Evolutionary conservation across 768 basidiomycete genomes (phyloP).

Genomic region (Mycena vitilis): DNA sequence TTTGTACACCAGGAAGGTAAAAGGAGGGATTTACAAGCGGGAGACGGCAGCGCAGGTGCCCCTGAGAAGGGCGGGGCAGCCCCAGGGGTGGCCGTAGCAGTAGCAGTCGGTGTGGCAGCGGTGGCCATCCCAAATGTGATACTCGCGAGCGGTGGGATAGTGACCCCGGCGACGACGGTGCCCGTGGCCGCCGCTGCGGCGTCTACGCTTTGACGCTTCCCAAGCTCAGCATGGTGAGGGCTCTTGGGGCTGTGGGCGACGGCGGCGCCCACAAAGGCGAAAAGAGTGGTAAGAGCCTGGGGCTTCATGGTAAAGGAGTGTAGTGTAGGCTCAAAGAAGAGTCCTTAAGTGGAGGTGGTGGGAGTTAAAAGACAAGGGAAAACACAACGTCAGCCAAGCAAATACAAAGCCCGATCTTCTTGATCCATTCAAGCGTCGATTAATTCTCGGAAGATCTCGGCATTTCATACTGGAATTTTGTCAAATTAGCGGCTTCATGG

Average conservation of each 20-base stretch:
- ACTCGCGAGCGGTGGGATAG: constrained; percentile 67
- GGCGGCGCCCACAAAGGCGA: constrained; percentile 51
- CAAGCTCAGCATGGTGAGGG: constrained; percentile 39
- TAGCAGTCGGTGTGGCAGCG: constrained; percentile 58
- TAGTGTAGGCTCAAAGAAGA: not conserved
- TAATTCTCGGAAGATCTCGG: not conserved
- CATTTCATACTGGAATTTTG: not conserved
- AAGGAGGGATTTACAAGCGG: constrained; percentile 57
- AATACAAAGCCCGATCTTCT: not conserved
- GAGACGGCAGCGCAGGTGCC: constrained; percentile 72
- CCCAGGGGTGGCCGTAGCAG: constrained; percentile 68
- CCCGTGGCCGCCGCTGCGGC: constrained; percentile 16
- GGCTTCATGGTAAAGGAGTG: constrained; percentile 55
- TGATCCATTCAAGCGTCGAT: constrained; percentile 3
- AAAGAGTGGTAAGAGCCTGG: constrained; percentile 57
- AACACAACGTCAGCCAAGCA: constrained; percentile 5
- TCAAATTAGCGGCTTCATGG: not conserved
- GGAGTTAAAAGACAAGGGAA: constrained; percentile 16
- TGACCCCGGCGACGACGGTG: constrained; percentile 42
- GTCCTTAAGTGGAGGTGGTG: constrained; percentile 2
- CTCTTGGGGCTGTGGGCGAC: constrained; percentile 50
- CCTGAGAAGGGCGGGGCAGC: constrained; percentile 71
- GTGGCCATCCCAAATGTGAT: constrained; percentile 76
- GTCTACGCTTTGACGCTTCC: constrained; percentile 35
- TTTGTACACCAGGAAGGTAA: not conserved